Conservation (phyloP, 2,329 filamentous ascomycete species). For the Neocatenulostroma microsporum region DNA sequence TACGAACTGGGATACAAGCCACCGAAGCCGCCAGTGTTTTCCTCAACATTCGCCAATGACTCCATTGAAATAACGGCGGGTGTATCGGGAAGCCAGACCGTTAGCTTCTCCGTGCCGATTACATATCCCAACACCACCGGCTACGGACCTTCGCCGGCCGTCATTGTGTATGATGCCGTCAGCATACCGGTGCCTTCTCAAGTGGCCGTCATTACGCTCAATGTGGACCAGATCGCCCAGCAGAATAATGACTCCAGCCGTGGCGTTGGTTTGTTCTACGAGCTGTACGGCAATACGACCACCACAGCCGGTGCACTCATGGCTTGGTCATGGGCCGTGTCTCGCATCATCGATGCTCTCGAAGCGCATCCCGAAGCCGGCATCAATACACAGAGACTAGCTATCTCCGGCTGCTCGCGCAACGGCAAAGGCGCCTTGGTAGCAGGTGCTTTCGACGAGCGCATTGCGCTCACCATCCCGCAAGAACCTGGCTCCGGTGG, state of each 20-base stretch:
- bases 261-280: conserved; percentile 9
- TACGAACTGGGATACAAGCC: conserved; percentile 8
- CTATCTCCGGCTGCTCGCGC: conserved; percentile 5
- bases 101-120: conserved; percentile 7
- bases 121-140: not conserved
- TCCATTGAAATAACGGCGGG: conserved; percentile 3
- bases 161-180: conserved; percentile 6
- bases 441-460: conserved; percentile 8
- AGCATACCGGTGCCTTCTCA: conserved; percentile 8
- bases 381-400: conserved; percentile 5
- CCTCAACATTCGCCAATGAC: conserved; percentile 5
- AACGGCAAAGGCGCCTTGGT: conserved; percentile 10
- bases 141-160: conserved; percentile 1
- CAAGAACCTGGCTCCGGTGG: conserved; percentile 9
- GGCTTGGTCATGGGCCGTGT: conserved; percentile 9
- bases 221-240: conserved; percentile 7
- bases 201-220: conserved; percentile 6
- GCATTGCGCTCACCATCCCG: conserved; percentile 8
- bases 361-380: conserved; percentile 7
- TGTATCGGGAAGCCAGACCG: conserved; percentile 1
- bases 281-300: conserved; percentile 7
- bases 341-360: conserved; percentile 8
- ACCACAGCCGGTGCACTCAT: conserved; percentile 8
- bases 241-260: conserved; percentile 7
- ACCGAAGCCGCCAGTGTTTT: conserved; percentile 4